Evolutionary conservation across 176 grass and related monocot species (phyloP).

Genomic region (maize (Zea mays)): DNA sequence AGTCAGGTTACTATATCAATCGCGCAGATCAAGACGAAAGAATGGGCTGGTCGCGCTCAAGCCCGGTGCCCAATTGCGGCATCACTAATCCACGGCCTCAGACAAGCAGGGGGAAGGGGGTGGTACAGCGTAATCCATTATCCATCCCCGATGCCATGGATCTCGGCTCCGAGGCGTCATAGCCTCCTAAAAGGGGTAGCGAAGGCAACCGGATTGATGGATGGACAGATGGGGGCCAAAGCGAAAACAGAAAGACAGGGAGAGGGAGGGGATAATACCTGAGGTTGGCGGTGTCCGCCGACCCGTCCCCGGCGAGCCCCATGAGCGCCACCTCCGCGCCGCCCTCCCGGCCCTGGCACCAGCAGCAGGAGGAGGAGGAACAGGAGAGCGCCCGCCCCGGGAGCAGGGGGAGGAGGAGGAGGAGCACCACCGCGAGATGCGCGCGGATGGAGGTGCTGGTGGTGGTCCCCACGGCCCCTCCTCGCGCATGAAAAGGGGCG

Average conservation of each 20-base stretch:
- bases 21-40: conserved; percentile 24
- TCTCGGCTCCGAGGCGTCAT: conserved; percentile 3
- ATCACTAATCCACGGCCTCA: background rate
- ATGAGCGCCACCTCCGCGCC: conserved; percentile 11
- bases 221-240: too few species aligned
- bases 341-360: background rate
- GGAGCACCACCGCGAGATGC: background rate
- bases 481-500: conserved; percentile 33
- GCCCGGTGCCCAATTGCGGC: background rate
- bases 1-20: background rate
- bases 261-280: background rate
- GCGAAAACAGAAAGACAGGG: background rate
- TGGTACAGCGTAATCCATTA: background rate
- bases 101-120: background rate
- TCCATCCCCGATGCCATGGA: background rate
- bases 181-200: background rate
- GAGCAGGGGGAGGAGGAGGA: background rate
- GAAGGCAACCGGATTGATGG: too few species aligned
- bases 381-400: background rate
- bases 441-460: conserved; percentile 5
- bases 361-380: background rate
- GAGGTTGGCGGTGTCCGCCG: conserved; percentile 27
- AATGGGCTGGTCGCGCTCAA: background rate
- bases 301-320: conserved; percentile 42
- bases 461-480: conserved; percentile 33